Percentiles rank a stretch among this genome's conserved stretches.
phyloP scores from a whole-genome alignment of 441 rosid genomes.

The Eutrema salsugineum region DNA sequence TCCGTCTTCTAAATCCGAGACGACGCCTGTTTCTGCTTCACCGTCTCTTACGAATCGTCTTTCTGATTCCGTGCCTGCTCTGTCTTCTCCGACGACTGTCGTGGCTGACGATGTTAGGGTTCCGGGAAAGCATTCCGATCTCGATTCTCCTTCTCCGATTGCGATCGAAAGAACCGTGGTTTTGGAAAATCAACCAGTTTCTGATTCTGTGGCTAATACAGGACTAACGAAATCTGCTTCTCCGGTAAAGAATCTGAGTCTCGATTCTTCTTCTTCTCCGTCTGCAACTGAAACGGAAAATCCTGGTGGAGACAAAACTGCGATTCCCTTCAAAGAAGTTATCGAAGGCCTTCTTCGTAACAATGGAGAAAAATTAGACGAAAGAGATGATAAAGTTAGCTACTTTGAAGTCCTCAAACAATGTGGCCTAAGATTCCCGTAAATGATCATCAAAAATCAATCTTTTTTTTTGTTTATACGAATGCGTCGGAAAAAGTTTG shows the following conservation, averaged over 20 bases:
- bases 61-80: background rate
- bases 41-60: background rate
- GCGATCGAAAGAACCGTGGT: background rate
- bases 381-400: constrained; percentile 2
- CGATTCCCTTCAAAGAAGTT: constrained; percentile 2
- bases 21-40: background rate
- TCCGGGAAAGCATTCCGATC: background rate
- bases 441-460: background rate
- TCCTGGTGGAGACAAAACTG: background rate
- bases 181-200: background rate
- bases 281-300: background rate
- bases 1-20: background rate
- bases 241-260: background rate
- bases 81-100: background rate
- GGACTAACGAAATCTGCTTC: background rate
- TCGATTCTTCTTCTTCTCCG: background rate
- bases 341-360: constrained; percentile 21
- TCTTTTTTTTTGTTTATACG: background rate
- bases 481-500: background rate
- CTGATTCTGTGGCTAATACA: background rate
- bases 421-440: background rate
- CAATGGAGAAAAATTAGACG: background rate
- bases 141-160: background rate
- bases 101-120: background rate
- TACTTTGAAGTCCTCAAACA: background rate